These are phyloP conservation scores for Acanthamoeba royreba DNA, from an alignment of 208 protist genomes.

Conservation along the genomic window DNA sequence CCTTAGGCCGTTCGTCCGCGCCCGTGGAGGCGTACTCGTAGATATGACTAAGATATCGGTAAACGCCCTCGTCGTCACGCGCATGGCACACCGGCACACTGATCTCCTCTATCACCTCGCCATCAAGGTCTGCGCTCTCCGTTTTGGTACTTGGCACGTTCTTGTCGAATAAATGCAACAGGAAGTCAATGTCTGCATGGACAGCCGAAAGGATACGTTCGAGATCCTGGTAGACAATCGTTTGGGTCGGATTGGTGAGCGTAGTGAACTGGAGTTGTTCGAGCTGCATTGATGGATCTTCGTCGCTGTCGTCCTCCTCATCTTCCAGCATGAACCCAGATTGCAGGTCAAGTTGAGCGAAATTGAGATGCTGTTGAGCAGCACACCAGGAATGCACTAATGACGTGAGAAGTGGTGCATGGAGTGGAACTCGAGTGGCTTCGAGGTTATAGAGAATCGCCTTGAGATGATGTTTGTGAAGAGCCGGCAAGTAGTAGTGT, in stretches of 20 bases:
- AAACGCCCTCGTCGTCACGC: neutral
- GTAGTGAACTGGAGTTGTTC: neutral
- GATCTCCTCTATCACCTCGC: too few species aligned
- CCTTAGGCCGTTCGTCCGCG: neutral
- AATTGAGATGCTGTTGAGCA: too few species aligned
- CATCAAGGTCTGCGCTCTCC: too few species aligned
- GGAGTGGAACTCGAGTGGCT: neutral
- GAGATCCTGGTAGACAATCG: neutral
- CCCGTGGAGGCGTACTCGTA: neutral
- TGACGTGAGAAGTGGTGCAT: neutral
- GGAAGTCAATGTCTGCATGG: neutral
- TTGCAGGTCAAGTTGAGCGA: too few species aligned
- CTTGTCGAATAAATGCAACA: neutral
- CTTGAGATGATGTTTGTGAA: constrained; percentile 8
- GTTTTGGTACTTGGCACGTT: too few species aligned
- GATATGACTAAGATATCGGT: neutral
- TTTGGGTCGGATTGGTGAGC: neutral
- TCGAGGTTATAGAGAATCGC: neutral
- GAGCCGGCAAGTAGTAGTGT: neutral
- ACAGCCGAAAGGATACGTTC: neutral
- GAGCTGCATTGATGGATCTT: neutral
- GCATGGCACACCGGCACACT: too few species aligned
- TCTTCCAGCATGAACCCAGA: too few species aligned
- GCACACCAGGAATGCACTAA: neutral
- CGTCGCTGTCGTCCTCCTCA: neutral